phyloP scores from a whole-genome alignment of 805 yeast species.

The Wickerhamomyces alni region DNA sequence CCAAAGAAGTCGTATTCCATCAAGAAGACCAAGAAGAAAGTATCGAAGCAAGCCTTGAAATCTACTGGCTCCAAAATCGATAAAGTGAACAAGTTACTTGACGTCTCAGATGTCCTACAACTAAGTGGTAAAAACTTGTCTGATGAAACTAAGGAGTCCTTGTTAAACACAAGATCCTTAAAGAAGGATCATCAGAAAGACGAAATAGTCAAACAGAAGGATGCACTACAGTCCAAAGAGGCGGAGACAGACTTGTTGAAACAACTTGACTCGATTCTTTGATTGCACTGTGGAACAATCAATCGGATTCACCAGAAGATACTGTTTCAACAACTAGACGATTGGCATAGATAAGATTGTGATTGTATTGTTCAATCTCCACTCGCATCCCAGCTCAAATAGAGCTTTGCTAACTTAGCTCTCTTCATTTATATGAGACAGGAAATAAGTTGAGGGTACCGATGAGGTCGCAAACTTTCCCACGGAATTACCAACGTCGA shows the following conservation, averaged over 20 bases:
- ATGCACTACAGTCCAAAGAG: slow-evolving; percentile 18
- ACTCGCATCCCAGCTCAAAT: no score
- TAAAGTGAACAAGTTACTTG: slow-evolving; percentile 7
- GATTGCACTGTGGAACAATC: no score
- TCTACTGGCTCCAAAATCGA: slow-evolving; percentile 6
- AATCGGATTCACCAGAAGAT: no score
- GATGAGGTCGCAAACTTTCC: no score
- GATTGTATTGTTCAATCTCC: no score
- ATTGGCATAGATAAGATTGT: no score
- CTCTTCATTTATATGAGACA: no score
- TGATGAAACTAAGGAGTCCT: slow-evolving; percentile 1
- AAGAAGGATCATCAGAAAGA: slow-evolving; percentile 24
- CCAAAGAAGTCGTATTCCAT: slow-evolving; percentile 3
- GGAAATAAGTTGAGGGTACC: no score
- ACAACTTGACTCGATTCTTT: slow-evolving; percentile 23
- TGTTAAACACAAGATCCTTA: slow-evolving; percentile 14
- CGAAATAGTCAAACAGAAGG: slow-evolving; percentile 15
- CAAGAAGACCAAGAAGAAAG: slow-evolving; percentile 16
- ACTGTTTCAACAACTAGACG: no score
- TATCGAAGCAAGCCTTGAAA: slow-evolving; percentile 4
- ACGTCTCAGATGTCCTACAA: slow-evolving; percentile 5
- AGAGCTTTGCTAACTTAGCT: no score
- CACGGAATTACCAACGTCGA: no score
- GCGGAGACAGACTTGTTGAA: slow-evolving; percentile 23
- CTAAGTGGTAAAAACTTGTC: slow-evolving; percentile 1